Base-by-base conservation (phyloP, 2,329 filamentous ascomycete species). In the Fusarium praegraminearum region DNA sequence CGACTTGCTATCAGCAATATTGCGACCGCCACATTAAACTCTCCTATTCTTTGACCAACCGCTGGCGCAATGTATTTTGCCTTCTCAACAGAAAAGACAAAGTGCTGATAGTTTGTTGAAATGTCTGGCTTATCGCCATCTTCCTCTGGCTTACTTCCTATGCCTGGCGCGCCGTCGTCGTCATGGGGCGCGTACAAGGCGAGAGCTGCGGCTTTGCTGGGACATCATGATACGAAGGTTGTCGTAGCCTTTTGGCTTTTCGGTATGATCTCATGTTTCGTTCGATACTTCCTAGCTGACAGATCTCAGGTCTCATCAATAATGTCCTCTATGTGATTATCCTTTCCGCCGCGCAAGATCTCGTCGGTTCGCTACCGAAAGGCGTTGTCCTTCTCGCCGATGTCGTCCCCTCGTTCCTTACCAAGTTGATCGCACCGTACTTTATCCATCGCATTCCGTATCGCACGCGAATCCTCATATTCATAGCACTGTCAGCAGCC, bases 321-420 rank as follows among this genome's bases (percentile, higher is more conserved):
- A 98, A 98, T 82, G 93, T 98, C 73, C 91, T 98, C 81, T 98
- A 98, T 81, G 95, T 98, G 58, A 93, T 98, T 79, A 96, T 98
- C 77, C 91, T 99, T 75, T 97, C 94, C 32, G 93, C 96, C 36
- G 96, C 96, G 5, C 92, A 98, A 75, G 96, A 99, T 76, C 92
- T 99, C 66, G 96, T 98, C 73, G 95, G 95, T 36, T 91, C 93
- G 33, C 86, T 98, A 2, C 96, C 96, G 51, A 98, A 98, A 80
- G 93, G 93, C 73, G 87, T 97, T 59, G 95, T 99, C 57, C 90
- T 98, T 57, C 92, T 98, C 67, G 94, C 94, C 78, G 94, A 98
- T 79, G 93, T 98, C 57, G 84, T 97, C 24, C 96, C 96, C 3
- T 94, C 93, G 13, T 97, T 99, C 80, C 79, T 92, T 57, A 93